Evolutionary conservation across 2,329 filamentous ascomycete species (phyloP).

Genomic region (Chaetomiaceae sp.): DNA sequence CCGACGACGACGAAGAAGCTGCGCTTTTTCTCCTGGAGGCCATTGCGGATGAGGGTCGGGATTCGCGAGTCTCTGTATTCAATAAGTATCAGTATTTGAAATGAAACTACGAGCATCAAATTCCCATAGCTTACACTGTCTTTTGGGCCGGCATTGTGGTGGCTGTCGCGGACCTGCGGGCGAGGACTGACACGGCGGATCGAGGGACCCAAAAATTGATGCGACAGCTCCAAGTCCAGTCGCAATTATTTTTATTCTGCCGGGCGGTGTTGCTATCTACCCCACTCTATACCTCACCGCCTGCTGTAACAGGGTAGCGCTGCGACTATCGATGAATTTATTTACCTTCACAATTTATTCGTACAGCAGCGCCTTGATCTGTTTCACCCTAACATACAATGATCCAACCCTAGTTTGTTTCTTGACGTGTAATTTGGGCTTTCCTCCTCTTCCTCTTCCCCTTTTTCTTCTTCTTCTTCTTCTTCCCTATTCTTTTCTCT

Average conservation of each 20-base stretch:
- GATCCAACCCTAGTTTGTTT: too few relatives aligned
- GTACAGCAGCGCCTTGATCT: too few relatives aligned
- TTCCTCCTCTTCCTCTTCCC: too few relatives aligned
- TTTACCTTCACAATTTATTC: too few relatives aligned
- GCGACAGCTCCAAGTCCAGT: not conserved
- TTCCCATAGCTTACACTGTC: slow-evolving; percentile 40
- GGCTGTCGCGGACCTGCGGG: slow-evolving; percentile 11
- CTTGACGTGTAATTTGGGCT: too few relatives aligned
- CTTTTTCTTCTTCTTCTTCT: too few relatives aligned
- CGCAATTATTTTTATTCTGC: slow-evolving; percentile 25
- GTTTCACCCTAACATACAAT: too few relatives aligned
- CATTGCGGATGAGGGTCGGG: slow-evolving; percentile 85
- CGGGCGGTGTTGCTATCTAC: slow-evolving; percentile 14
- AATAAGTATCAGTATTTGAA: slow-evolving; percentile 1
- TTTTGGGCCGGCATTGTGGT: slow-evolving; percentile 58
- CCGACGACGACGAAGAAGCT: slow-evolving; percentile 98
- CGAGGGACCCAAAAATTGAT: slow-evolving; percentile 23
- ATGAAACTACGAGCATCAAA: not conserved
- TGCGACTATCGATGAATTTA: too few relatives aligned
- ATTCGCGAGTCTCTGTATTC: slow-evolving; percentile 75
- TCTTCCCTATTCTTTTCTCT: too few relatives aligned
- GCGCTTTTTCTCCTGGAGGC: slow-evolving; percentile 90
- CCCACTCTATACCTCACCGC: slow-evolving; percentile 6
- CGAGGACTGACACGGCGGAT: slow-evolving; percentile 4
- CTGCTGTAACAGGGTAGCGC: too few relatives aligned